Conservation (phyloP, 345 rosid species). For the Dipteronia sinensis region DNA sequence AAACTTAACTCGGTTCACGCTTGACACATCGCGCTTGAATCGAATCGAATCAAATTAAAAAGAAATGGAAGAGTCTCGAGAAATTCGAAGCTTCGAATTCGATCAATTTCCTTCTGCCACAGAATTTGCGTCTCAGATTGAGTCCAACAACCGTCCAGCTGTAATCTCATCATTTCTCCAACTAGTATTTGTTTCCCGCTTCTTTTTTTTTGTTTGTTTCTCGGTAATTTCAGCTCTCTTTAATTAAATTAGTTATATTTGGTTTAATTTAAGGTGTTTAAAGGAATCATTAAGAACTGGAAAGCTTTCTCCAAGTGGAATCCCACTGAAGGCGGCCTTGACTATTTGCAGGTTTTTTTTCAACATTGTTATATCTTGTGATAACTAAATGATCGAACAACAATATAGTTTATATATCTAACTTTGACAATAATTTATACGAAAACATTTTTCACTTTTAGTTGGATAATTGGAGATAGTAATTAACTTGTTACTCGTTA, state of each 20-base stretch:
- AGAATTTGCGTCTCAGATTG: slow-evolving; percentile 59
- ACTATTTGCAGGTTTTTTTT: slow-evolving; percentile 67
- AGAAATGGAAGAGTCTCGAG: slow-evolving; percentile 34
- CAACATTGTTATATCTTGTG: not conserved
- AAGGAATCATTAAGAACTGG: slow-evolving; percentile 63
- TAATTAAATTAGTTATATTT: not conserved
- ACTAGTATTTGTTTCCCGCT: not conserved
- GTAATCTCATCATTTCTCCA: slow-evolving; percentile 30
- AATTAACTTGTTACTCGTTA: not conserved
- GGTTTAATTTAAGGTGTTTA: slow-evolving; percentile 47
- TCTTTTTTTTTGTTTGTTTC: not conserved
- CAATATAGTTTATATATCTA: not conserved
- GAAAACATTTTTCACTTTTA: not conserved
- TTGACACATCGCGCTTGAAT: not conserved
- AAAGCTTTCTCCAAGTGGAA: slow-evolving; percentile 67
- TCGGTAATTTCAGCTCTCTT: not conserved
- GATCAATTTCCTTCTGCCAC: slow-evolving; percentile 50
- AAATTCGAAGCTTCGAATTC: slow-evolving; percentile 52
- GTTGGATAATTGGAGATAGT: not conserved
- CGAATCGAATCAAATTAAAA: not conserved
- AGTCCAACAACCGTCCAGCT: slow-evolving; percentile 69
- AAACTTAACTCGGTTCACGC: not conserved
- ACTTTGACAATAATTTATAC: not conserved
- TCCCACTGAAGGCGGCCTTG: slow-evolving; percentile 70
- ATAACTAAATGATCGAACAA: not conserved